Evolutionary conservation across 2,329 filamentous ascomycete species (phyloP).

Genomic region (Stachybotrys chartarum): DNA sequence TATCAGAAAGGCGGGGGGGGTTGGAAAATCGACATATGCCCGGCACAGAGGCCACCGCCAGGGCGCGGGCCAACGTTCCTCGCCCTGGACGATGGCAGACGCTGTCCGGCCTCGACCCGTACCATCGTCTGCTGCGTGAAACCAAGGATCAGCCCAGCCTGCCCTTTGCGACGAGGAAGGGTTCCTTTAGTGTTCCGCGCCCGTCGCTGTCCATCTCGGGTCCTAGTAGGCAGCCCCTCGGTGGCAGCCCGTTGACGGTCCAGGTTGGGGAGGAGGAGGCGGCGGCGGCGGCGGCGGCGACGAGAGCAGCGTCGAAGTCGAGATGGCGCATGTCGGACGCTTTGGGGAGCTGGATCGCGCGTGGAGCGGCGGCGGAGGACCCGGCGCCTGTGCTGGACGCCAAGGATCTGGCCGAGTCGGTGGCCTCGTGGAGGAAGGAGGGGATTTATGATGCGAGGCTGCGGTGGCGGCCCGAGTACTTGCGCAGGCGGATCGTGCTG

Average conservation of each 20-base stretch:
- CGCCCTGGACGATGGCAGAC: slow-evolving; percentile 13
- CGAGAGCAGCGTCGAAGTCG: not conserved
- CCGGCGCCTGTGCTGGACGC: not conserved
- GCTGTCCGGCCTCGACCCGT: slow-evolving; percentile 12
- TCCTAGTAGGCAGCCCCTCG: not conserved
- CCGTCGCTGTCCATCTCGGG: slow-evolving; percentile 1
- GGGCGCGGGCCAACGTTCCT: slow-evolving; percentile 9
- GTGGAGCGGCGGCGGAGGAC: not conserved
- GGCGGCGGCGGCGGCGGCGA: not conserved
- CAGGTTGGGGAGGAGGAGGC: not conserved
- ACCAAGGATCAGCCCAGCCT: slow-evolving; percentile 11
- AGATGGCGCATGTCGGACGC: not conserved
- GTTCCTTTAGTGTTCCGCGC: slow-evolving; percentile 16
- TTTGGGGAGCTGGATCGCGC: not conserved
- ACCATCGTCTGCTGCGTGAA: slow-evolving; percentile 16
- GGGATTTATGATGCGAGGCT: slow-evolving; percentile 18
- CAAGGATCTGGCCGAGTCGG: not conserved
- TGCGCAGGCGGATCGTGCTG: slow-evolving; percentile 21
- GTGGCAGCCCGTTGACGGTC: not conserved
- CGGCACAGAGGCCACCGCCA: slow-evolving; percentile 12
- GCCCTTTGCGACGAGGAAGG: slow-evolving; percentile 6
- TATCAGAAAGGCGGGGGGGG: no score
- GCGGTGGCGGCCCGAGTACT: slow-evolving; percentile 27
- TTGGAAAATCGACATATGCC: not conserved
- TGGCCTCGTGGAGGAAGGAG: slow-evolving; percentile 5